Evolutionary conservation across 2,329 filamentous ascomycete genomes (phyloP), one percentile per base, ranked within the genome.

Genomic region (Alternaria brassicicola): DNA sequence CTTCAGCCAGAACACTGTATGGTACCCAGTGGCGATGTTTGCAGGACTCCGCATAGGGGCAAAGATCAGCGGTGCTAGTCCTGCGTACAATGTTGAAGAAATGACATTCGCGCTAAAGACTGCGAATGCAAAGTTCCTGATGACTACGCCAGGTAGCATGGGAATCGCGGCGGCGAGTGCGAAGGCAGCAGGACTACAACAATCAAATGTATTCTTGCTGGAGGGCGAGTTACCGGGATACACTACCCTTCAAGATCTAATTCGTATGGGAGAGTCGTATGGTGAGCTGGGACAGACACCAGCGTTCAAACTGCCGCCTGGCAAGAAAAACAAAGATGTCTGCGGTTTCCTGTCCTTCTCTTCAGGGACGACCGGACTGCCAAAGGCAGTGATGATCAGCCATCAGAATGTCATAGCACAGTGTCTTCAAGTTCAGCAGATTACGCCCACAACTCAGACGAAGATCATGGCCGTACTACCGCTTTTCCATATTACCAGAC

Each of bases 1-100:
- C 2, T 89, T 89, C 75, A 83, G 82, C 51, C 84, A 84, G 21
- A 90, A 90, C 66, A 87, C 84, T 9, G 84, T 89, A 52, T 89
- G 86, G 86, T 89, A 89, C 66, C 87, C 87, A 0, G 83, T 89
- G 6, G 86, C 84, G 13, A 85, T 89, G 80, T 82, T 86, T 55
- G 83, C 83, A 0, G 82, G 83, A 2, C 77, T 86, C 7, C 80
- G 83, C 12, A 80, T 79, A 6, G 84, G 81, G 62, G 87, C 84
- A 8, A 81, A 86, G 28, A 84, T 89, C 1, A 86, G 82, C 2
- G 87, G 88, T 1, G 87, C 86, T 0, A 86, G 82, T 15, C 87
- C 88, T 0, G 87, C 86, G 0, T 90, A 89, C 73, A 88, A 85
- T 55, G 80, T 85, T 15, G 88, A 90, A 48, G 88, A 90, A 65